Conservation (phyloP, 305 asterid genomes). For the Fraxinus ornus region DNA sequence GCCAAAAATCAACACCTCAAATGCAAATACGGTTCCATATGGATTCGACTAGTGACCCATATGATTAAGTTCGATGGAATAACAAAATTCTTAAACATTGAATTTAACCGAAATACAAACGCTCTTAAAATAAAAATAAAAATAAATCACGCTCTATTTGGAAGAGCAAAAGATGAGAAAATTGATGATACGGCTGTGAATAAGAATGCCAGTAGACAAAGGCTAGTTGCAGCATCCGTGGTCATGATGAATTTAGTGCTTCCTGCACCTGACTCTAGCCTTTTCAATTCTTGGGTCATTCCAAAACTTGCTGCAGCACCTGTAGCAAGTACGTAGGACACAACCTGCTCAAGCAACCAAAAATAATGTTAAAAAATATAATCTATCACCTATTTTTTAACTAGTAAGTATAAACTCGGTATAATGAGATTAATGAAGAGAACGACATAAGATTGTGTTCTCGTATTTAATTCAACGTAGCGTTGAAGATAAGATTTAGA, state of each 20-base stretch:
- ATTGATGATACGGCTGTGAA: conserved; percentile 36
- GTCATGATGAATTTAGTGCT: not conserved
- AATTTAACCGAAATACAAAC: too few relatives aligned
- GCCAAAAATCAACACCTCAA: not conserved
- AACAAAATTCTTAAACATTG: too few relatives aligned
- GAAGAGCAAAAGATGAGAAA: conserved; percentile 46
- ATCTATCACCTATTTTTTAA: too few relatives aligned
- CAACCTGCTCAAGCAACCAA: conserved; percentile 21
- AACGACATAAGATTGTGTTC: too few relatives aligned
- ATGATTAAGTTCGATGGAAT: not conserved
- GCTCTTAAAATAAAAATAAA: too few relatives aligned
- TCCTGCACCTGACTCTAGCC: not conserved
- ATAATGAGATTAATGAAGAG: too few relatives aligned
- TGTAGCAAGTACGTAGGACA: conserved; percentile 31
- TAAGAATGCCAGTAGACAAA: conserved; percentile 39
- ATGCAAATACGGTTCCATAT: not conserved
- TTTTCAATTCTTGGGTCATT: conserved; percentile 35
- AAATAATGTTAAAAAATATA: too few relatives aligned
- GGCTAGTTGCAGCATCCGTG: conserved; percentile 46
- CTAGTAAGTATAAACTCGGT: too few relatives aligned
- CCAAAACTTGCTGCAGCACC: conserved; percentile 52
- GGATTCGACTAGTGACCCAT: not conserved
- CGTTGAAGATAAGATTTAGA: too few relatives aligned
- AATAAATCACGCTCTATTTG: conserved; percentile 27
- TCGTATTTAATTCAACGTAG: too few relatives aligned